Conservation (phyloP, 1,284 basidiomycete genomes). For the Rhizopogon parksii region DNA sequence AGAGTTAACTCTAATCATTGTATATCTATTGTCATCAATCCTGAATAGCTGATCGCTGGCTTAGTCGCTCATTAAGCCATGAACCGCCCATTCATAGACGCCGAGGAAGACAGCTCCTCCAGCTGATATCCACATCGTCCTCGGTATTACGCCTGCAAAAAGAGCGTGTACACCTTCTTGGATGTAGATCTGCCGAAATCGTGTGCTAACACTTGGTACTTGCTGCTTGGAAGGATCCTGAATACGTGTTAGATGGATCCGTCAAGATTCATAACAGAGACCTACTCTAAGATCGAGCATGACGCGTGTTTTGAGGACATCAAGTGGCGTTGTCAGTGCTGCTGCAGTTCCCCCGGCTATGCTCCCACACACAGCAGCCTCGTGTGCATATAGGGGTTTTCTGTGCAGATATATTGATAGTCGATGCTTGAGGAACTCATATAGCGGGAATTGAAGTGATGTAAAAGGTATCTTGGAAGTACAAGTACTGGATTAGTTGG, state of each 20-base stretch:
- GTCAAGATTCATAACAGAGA: constrained; percentile 4
- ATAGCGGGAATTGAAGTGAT: constrained; percentile 94
- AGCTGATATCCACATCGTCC: constrained; percentile 93
- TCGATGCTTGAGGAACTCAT: constrained; percentile 79
- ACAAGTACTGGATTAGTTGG: constrained; percentile 1
- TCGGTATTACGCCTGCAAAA: constrained; percentile 84
- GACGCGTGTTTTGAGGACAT: constrained; percentile 95
- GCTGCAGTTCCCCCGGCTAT: constrained; percentile 89
- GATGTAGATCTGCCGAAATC: constrained; percentile 61
- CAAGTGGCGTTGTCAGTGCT: constrained; percentile 87
- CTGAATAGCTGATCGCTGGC: neutral
- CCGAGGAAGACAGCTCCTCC: constrained; percentile 97
- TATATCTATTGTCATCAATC: neutral
- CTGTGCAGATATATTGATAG: constrained; percentile 45
- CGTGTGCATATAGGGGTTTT: constrained; percentile 65
- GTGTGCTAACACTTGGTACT: constrained; percentile 47
- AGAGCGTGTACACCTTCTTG: constrained; percentile 73
- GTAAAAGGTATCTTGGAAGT: constrained; percentile 86
- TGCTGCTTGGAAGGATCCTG: constrained; percentile 45
- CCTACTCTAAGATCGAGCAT: constrained; percentile 87
- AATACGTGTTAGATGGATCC: neutral
- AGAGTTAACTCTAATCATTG: neutral
- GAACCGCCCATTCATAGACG: constrained; percentile 74
- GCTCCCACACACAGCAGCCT: constrained; percentile 89
- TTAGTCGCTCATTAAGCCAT: constrained; percentile 16